Evolutionary conservation across 208 protist species (phyloP).

Genomic region (Wallacemonas sp.): DNA sequence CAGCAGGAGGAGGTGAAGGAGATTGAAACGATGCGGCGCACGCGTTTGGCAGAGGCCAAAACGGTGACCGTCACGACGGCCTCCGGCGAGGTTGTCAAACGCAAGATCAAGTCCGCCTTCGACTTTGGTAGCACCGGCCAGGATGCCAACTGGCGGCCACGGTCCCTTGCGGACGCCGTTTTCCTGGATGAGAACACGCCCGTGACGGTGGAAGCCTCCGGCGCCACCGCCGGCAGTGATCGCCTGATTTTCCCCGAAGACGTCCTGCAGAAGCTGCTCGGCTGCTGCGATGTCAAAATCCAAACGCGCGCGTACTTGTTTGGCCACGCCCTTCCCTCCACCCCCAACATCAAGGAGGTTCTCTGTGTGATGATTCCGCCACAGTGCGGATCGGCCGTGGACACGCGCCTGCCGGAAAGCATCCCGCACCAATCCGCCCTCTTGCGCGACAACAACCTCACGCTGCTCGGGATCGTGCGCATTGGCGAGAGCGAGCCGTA

Average conservation of each 20-base stretch:
- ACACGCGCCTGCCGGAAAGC: slow-evolving; percentile 54
- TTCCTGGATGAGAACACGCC: slow-evolving; percentile 68
- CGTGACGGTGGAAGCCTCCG: slow-evolving; percentile 56
- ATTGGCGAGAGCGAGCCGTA: slow-evolving; percentile 61
- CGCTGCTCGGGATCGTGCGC: slow-evolving; percentile 74
- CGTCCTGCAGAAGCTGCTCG: slow-evolving; percentile 69
- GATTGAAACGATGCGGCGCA: slow-evolving; percentile 96
- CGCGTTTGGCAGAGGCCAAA: slow-evolving; percentile 64
- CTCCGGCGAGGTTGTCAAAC: slow-evolving; percentile 69
- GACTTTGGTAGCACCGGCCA: slow-evolving; percentile 70
- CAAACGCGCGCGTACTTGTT: slow-evolving; percentile 86
- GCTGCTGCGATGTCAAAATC: slow-evolving; percentile 79
- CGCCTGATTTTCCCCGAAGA: slow-evolving; percentile 84
- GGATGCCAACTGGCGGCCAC: slow-evolving; percentile 82
- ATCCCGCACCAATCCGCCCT: slow-evolving; percentile 65
- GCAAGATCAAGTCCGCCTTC: slow-evolving; percentile 82
- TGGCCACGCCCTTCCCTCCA: slow-evolving; percentile 77
- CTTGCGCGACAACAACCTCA: slow-evolving; percentile 70
- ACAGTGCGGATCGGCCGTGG: slow-evolving; percentile 68
- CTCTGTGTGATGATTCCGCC: slow-evolving; percentile 85
- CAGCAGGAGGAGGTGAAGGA: slow-evolving; percentile 99
- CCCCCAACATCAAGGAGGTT: slow-evolving; percentile 87
- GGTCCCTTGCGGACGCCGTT: slow-evolving; percentile 74
- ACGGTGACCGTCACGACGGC: slow-evolving; percentile 58
- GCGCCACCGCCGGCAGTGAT: slow-evolving; percentile 68